Base-by-base conservation (phyloP, 176 grass and related monocot species). In the Musa troglodytarum region DNA sequence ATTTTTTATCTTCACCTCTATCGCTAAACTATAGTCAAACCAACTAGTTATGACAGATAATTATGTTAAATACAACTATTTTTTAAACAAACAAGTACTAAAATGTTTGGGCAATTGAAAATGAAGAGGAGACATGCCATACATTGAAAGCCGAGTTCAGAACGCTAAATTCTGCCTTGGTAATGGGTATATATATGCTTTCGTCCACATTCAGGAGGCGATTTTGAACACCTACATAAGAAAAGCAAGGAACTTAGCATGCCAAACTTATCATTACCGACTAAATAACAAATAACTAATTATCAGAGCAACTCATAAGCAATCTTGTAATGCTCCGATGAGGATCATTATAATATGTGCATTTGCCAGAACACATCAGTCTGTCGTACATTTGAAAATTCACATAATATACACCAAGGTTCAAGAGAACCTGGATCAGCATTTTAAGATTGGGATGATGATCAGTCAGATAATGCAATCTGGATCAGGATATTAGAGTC, bases 181-280 rank as follows among this genome's bases (percentile, higher is more conserved):
- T 84, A 68, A 98, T 82, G 21, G 95, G 90, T 77, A 98, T 89
- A 72, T 93, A 91, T 74, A 98, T 93, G 86, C 79, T 93, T 78
- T 98, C 90, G 80, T 98, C 90, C 77, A 93, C 69, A 11, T 93
- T 93, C 61, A 87, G 77, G 52, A 98, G 86, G 77, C 82, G 86
- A 65, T 98, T 93, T 67, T 91, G 86, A 85, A 98, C 95, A 84
- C 88, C 95, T 98, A 54, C n/a, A 50, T 76, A 22, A 51, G 76
- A 72, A 11, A 52, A 61, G 77, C 53, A 16, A 68, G 65, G 12
- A 58, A 26, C 72, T 34, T 63, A 34, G 53, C 23, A 71, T 71
- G 70, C 50, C 53, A 15, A 82, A 69, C 57, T 81, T 58, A 6
- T 54, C 52, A 2, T 65, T 23, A n/a, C 50, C 10, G 2, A 29